Base-by-base conservation (phyloP, 2,329 filamentous ascomycete genomes). In the Colletotrichum liaoningense region DNA sequence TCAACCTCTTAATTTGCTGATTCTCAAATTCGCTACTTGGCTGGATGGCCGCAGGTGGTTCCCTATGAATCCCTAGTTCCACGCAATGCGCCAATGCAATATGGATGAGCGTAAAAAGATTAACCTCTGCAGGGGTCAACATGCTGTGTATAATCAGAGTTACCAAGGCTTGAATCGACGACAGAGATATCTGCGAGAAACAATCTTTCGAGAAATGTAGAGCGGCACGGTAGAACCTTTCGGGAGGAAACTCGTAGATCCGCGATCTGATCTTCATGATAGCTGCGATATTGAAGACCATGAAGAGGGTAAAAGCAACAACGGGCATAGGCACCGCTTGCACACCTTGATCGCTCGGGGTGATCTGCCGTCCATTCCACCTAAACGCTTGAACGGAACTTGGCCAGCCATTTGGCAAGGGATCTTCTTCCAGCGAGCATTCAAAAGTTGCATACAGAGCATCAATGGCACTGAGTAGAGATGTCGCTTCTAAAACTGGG, bases 61-160 rank as follows among this genome's bases (percentile, higher is more conserved):
- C 81, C 42, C 81, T 77, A 63, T 84, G 82, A 5, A 84, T 75
- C 5, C 83, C 82, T 7, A 84, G 67, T 52, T 84, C 83, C 8
- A 84, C 77, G 28, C 80, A 81, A 68, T 84, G 79, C 1, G 82
- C 81, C 73, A 83, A 79, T 5, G 80, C 82, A 58, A 83, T 74
- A 63, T 84, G 80, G 0, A 76, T 75, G 5, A 83, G 69, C 0
- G 82, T 83, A 81, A 82, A 84, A 1, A 83, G 77, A 58, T 83
- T 81, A 7, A 81, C 70, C 35, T 80, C 80, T 1, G 79, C 79
- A 0, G 81, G 82, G 1, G 78, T 80, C 5, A 81, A 75, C 63
- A 83, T 77, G 56, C 80, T 79, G 62, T 83, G 80, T 1, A 80
- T 76, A 2, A 78, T 75, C 4, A 83, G 72, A 30, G 81, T 74